Evolutionary conservation across 352 stramenopile species (phyloP), one percentile per base, ranked within the genome.

Genomic region (Saprolegnia diclina): DNA sequence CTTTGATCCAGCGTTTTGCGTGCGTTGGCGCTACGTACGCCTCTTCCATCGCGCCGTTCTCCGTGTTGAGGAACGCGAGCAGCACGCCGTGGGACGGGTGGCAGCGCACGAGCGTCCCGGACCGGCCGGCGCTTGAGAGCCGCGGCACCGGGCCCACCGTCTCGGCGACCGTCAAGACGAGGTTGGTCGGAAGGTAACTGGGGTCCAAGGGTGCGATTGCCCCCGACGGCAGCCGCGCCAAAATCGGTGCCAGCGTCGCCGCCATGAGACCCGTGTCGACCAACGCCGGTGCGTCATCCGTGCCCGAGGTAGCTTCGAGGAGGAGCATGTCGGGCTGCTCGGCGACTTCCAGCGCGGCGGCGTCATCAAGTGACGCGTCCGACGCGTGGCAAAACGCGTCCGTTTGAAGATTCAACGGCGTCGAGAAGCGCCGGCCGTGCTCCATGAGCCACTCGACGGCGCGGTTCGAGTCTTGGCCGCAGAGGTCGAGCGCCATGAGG

Each of bases 371-470:
- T 0, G 79, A 73, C 5, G 81, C 67, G 22, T 66, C 57, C 13
- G 13, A n/a, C 18, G 42, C 42, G 48, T 66, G 57, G 40, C 57
- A 66, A 24, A 66, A 66, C 0, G 37, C 57, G 57, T 66, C 57
- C 0, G n/a, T 24, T 21, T 66, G 57, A 3, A 66, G 11, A 54
- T 66, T 66, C 6, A 55, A 40, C 57, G 57, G 16, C 22, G 57
- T 66, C 6, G 57, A 66, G 40, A 55, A 66, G 35, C 76, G 79
- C 7, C 50, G 73, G 14, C 87, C 87, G 29, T 92, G 79, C 63
- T 95, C 87, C 78, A 95, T 92, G 10, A 95, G 69, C 87, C 87
- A 95, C 73, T 94, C 87, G 83, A 94, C 91, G 0, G 87, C 82
- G 32, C 83, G 82, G 55, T 95, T 93, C 4, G 85, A 83, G 65